Evolutionary conservation across 2,329 filamentous ascomycete species (phyloP), one percentile per base, ranked within the genome.

Genomic region (Phoma sp.): DNA sequence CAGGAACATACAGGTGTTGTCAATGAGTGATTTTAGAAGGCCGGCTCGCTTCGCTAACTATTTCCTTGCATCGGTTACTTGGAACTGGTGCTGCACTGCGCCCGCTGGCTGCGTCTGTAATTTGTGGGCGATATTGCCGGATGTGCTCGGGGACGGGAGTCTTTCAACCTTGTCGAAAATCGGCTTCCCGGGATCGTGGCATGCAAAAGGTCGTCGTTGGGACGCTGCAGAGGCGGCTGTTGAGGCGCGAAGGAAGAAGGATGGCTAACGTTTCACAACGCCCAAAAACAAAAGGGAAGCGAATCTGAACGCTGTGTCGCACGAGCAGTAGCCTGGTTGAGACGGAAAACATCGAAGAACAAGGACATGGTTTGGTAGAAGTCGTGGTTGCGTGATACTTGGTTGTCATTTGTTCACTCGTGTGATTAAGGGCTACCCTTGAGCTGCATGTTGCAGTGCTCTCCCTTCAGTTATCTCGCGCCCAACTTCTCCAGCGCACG

Each of bases 401-500:
- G 33, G 29, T 48, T 55, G 43, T 52, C 43, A 55, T 63, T 59
- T 59, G 48, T 41, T 57, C 51, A 54, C 55, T 43, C 49, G 43
- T 54, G 51, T 45, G 31, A 38, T 45, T 43, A 19, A 63, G n/a
- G 21, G 21, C 21, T 39, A 45, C 51, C 46, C 37, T n/a, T 43
- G 43, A 35, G 41, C 43, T 45, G 37, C 47, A 52, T 55, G 35
- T 44, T 57, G 48, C 47, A 52, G 46, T 43, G 15, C 37, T 47
- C 51, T 58, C n/a, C 43, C 51, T 56, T 47, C 48, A 39, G 51
- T 74, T 63, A 95, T 85, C 94, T 88, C 45, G 92, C 91, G 13
- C 95, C 95, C 69, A 99, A 82, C 83, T 98, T 99, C 81, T 96
- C 91, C 73, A 99, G 79, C 57, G 90, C 88, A 54, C 89, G 84